Conservation (phyloP, 1,284 basidiomycete genomes). For the Cutaneotrichosporon sp. region DNA sequence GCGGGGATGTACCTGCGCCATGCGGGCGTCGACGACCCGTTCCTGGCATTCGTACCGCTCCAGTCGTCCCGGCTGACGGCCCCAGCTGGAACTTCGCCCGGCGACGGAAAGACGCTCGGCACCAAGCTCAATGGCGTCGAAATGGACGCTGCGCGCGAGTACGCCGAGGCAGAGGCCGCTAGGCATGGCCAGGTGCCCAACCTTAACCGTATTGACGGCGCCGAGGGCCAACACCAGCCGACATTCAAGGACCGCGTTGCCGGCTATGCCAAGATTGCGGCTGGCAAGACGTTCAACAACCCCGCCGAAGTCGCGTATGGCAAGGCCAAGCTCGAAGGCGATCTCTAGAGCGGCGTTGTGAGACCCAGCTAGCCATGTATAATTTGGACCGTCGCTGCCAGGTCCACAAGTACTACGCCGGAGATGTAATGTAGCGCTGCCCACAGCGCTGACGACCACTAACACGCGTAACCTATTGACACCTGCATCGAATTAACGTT, state of each 20-base stretch:
- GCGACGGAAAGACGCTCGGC: background rate
- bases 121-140: background rate
- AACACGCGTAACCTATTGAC: too few species aligned
- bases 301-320: conserved; percentile 8
- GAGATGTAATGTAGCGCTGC: background rate
- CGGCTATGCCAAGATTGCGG: conserved; percentile 3
- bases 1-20: too few species aligned
- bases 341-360: background rate
- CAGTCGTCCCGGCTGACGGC: background rate
- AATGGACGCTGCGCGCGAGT: background rate
- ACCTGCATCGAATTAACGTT: too few species aligned
- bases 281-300: conserved; percentile 4
- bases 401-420: too few species aligned
- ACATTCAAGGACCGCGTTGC: conserved; percentile 4
- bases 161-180: background rate
- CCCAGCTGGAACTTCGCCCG: conserved; percentile 6
- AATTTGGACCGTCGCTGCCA: background rate
- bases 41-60: background rate
- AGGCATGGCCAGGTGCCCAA: background rate
- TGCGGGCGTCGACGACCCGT: too few species aligned
- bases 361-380: background rate
- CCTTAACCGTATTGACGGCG: background rate
- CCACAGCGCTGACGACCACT: background rate
- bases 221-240: background rate
- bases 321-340: conserved; percentile 5